Evolutionary conservation across 1,284 basidiomycete species (phyloP).

Genomic region (Moesziomyces parantarcticus): DNA sequence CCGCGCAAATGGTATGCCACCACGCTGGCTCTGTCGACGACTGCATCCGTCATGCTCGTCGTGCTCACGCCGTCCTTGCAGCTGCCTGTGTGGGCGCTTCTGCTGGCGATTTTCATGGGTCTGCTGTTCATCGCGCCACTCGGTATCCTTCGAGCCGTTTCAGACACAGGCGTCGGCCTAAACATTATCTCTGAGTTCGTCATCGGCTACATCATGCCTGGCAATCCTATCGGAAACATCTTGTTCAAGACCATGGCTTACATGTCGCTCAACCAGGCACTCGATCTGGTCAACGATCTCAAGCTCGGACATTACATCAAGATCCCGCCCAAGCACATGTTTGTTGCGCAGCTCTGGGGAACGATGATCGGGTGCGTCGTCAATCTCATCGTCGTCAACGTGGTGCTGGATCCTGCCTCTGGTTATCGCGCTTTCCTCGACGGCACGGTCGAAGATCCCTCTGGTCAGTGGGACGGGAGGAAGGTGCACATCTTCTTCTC

Average conservation of each 20-base stretch:
- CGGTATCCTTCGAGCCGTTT: slow-evolving; percentile 71
- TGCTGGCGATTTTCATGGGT: slow-evolving; percentile 70
- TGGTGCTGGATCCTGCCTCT: slow-evolving; percentile 65
- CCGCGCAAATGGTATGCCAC: slow-evolving; percentile 65
- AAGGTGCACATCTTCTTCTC: slow-evolving; percentile 67
- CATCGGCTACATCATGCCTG: slow-evolving; percentile 70
- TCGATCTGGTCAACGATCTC: slow-evolving; percentile 70
- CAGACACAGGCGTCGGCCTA: slow-evolving; percentile 70
- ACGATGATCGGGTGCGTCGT: slow-evolving; percentile 70
- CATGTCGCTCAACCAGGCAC: slow-evolving; percentile 68
- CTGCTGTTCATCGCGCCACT: slow-evolving; percentile 68
- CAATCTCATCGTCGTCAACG: slow-evolving; percentile 68
- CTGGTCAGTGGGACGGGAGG: slow-evolving; percentile 68
- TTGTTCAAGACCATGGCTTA: slow-evolving; percentile 69
- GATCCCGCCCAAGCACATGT: slow-evolving; percentile 70
- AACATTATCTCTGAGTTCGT: slow-evolving; percentile 71
- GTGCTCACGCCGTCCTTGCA: slow-evolving; percentile 70
- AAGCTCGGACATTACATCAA: slow-evolving; percentile 69
- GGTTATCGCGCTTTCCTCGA: slow-evolving; percentile 68
- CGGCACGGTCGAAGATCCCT: slow-evolving; percentile 70
- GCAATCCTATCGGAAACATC: slow-evolving; percentile 70
- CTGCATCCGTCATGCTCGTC: slow-evolving; percentile 69
- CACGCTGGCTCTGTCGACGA: slow-evolving; percentile 60
- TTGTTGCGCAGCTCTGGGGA: slow-evolving; percentile 70
- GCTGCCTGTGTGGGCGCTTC: slow-evolving; percentile 70